Evolutionary conservation across 176 grass and related monocot species (phyloP), one percentile per base, ranked within the genome.

Genomic region (Rhynchospora tenuis): DNA sequence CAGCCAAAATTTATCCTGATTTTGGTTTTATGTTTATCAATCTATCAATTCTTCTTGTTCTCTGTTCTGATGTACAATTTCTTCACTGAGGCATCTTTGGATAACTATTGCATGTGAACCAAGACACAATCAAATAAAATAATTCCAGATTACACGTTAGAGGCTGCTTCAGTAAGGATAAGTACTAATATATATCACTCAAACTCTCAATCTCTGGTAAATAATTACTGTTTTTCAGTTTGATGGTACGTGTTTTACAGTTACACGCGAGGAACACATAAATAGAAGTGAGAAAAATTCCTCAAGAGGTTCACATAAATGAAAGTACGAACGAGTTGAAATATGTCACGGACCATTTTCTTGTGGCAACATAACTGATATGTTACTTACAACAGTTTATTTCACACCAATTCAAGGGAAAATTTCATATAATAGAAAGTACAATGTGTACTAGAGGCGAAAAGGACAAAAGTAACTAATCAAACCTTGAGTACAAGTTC

Each of bases 401-500:
- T 2, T 55, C 73, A 15, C 7, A 7, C 48, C 22, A 76, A 48
- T 76, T 55, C 5, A 9, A 29, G 24, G 6, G 48, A 0, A 55
- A 61, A 29, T 55, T 54, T n/a, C 4, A 63, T 48, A 65, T 16
- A 55, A 51, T 56, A 17, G 0, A 17, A 33, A 83, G 5, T 61
- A n/a, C 22, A 52, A 43, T 17, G 56, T 58, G 6, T 45, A 47
- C 12, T 6, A 16, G 46, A 45, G 58, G 26, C 15, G 76, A 74
- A 17, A 26, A 59, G 0, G 13, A 68, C 57, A 6, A 27, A 51
- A 46, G 0, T 57, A 10, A 9, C 31, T 67, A 33, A 15, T 51
- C 58, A 3, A 84, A 87, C 96, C 92, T 95, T 99, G 78, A 96
- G 97, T 81, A 99, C 97, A 83, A 99, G 91, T 82, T 99, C 97